phyloP scores from a whole-genome alignment of 2,329 filamentous ascomycete species.

The Aspergillus sp. region DNA sequence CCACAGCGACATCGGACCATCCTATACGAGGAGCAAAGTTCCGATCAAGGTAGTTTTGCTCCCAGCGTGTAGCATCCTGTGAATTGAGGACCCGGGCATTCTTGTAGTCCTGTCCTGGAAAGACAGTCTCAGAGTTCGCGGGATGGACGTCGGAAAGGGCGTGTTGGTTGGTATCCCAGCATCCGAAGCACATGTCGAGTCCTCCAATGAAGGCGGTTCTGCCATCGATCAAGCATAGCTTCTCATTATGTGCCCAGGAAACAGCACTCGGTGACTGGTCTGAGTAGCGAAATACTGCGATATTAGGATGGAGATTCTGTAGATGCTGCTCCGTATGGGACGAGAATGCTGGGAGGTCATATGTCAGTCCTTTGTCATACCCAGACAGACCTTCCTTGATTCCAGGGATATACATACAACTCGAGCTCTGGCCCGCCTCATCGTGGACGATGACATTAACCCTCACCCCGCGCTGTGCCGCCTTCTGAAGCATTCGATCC shows the following conservation, averaged over 20 bases:
- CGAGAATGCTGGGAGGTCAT: constrained; percentile 45
- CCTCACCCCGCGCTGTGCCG: constrained; percentile 74
- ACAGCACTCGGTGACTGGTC: constrained; percentile 55
- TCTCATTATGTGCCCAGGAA: constrained; percentile 83
- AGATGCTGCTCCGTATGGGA: constrained; percentile 72
- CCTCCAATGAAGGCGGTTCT: constrained; percentile 82
- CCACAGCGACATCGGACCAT: constrained; percentile 81
- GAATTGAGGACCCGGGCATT: constrained; percentile 81
- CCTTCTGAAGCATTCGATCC: constrained; percentile 72
- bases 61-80: constrained; percentile 65
- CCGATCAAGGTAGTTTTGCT: constrained; percentile 79
- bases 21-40: constrained; percentile 77
- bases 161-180: constrained; percentile 84
- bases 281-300: constrained; percentile 81
- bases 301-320: constrained; percentile 71
- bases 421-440: constrained; percentile 73
- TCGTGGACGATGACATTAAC: constrained; percentile 88
- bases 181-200: constrained; percentile 76
- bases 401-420: constrained; percentile 50
- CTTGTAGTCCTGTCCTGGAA: constrained; percentile 88
- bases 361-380: not conserved
- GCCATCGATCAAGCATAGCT: constrained; percentile 76
- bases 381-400: not conserved
- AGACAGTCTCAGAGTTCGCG: constrained; percentile 64
- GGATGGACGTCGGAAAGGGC: constrained; percentile 78